Percentiles rank a stretch among this genome's conserved stretches.
phyloP scores from a whole-genome alignment of 1,284 basidiomycete species.

The Phenoliferia sp. region DNA sequence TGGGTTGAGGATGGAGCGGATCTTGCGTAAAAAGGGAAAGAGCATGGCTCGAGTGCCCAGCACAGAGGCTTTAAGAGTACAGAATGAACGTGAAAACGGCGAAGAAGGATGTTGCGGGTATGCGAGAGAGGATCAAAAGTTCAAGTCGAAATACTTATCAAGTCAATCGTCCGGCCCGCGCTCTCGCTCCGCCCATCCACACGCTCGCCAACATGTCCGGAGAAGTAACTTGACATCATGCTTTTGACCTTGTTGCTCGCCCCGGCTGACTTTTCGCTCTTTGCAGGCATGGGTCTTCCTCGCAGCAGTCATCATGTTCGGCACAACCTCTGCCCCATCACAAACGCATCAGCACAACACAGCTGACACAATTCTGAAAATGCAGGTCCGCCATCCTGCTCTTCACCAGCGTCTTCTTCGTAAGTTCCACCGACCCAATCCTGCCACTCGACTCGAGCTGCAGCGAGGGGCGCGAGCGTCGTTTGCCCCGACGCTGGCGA shows the following conservation, averaged over 20 bases:
- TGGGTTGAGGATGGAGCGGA: neutral
- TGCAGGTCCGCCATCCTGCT: slow-evolving; percentile 81
- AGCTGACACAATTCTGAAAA: slow-evolving; percentile 45
- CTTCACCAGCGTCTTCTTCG: slow-evolving; percentile 98
- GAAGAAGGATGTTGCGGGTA: too few relatives aligned
- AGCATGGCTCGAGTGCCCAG: too few relatives aligned
- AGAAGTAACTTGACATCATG: neutral
- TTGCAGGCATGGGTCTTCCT: slow-evolving; percentile 78
- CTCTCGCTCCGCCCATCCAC: neutral
- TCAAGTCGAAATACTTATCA: too few relatives aligned
- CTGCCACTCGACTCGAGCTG: neutral
- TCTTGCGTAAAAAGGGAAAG: too few relatives aligned
- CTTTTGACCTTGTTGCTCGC: neutral
- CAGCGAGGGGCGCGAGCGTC: neutral
- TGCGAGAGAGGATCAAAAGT: too few relatives aligned
- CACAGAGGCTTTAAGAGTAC: too few relatives aligned
- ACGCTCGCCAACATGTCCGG: neutral
- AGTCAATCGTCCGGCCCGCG: neutral
- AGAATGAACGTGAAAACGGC: too few relatives aligned
- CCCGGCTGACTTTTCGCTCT: neutral
- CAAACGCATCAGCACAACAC: neutral
- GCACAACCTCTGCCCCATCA: neutral
- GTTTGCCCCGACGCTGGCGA: neutral
- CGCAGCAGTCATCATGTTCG: slow-evolving; percentile 78
- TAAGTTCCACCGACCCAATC: slow-evolving; percentile 40